phyloP scores from a whole-genome alignment of 768 basidiomycete species.

The Kwoniella shandongensis region DNA sequence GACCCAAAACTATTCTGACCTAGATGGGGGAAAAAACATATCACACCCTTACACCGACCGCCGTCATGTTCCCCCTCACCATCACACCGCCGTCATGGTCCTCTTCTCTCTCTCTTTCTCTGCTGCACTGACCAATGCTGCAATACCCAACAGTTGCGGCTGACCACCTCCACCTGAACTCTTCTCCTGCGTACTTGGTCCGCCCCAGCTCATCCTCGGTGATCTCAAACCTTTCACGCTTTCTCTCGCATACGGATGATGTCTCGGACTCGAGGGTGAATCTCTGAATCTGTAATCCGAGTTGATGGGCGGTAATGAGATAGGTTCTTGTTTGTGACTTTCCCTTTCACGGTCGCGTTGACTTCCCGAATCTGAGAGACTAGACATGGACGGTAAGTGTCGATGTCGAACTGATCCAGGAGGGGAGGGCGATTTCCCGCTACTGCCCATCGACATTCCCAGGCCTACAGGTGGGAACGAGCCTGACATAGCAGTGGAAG shows the following conservation, averaged over 20 bases:
- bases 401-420: neutral
- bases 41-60: no score
- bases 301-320: constrained; percentile 13
- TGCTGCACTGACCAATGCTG: constrained; percentile 25
- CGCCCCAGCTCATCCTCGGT: constrained; percentile 16
- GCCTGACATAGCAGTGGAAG: constrained; percentile 4
- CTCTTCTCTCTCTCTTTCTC: constrained; percentile 15
- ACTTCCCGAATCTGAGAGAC: constrained; percentile 3
- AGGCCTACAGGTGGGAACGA: no score
- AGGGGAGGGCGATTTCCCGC: constrained; percentile 9
- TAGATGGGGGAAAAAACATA: no score
- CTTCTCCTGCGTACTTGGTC: neutral
- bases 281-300: constrained; percentile 9
- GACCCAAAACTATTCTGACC: no score
- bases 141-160: constrained; percentile 21
- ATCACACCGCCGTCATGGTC: neutral
- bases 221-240: constrained; percentile 7
- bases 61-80: no score
- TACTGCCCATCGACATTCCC: no score
- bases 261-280: constrained; percentile 13
- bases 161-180: constrained; percentile 2
- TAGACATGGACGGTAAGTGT: constrained; percentile 6
- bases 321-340: constrained; percentile 1
- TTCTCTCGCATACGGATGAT: constrained; percentile 15
- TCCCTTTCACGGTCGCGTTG: no score